Percentiles rank a stretch among this genome's conserved stretches.
phyloP scores from a whole-genome alignment of 352 stramenopile species.

The Phytopythium kandeliae region DNA sequence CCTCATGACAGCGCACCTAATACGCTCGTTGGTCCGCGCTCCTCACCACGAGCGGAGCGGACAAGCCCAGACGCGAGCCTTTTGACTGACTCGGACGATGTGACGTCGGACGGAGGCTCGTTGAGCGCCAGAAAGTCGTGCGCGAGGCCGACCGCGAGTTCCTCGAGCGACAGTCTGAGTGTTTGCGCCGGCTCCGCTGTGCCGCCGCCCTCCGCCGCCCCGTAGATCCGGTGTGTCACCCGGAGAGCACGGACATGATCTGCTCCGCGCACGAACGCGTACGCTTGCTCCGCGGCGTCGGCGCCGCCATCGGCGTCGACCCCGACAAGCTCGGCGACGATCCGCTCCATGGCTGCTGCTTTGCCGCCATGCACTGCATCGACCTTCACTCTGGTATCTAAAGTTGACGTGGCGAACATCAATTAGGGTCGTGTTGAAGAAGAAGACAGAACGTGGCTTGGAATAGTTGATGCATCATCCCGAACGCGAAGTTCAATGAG shows the following conservation, averaged over 20 bases:
- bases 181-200: background rate
- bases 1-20: conserved; percentile 4
- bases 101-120: no score
- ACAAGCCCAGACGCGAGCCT: background rate
- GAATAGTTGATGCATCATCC: no score
- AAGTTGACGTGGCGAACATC: background rate
- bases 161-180: conserved; percentile 42
- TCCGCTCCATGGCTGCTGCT: background rate
- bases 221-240: conserved; percentile 20
- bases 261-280: conserved; percentile 19
- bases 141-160: conserved; percentile 30
- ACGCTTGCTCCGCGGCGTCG: conserved; percentile 14
- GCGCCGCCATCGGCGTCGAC: conserved; percentile 5
- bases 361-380: no score
- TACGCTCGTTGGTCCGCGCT: background rate
- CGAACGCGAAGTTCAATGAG: conserved; percentile 6
- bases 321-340: background rate
- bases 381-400: no score
- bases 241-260: conserved; percentile 13
- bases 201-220: conserved; percentile 10
- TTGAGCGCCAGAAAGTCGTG: conserved; percentile 25
- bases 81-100: no score
- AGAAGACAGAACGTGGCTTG: no score
- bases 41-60: background rate
- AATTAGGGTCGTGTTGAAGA: conserved; percentile 1